Base-by-base conservation (phyloP, 768 basidiomycete genomes). In the Chalciporus piperatus region DNA sequence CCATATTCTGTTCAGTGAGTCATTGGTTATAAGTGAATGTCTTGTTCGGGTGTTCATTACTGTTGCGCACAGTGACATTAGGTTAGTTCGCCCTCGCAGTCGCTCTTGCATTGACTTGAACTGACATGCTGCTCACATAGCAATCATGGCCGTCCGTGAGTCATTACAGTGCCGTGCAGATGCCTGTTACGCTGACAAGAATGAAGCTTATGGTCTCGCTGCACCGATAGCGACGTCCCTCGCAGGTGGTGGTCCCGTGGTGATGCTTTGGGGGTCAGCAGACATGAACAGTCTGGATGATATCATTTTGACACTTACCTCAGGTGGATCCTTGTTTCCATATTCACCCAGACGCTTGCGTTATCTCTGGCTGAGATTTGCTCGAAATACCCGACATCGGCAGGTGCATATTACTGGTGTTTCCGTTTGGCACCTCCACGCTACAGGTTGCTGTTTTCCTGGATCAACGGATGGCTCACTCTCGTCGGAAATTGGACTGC, bases 381-480 rank as follows among this genome's bases (percentile, higher is more conserved):
- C 39, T 79, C 82, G 4, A 78, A 79, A 54, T 83, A 81, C 54
- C 82, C 82, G 0, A 83, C 81, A 2, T 80, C 81, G 0, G 81
- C 81, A 0, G 82, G 82, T 14, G 77, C 82, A 1, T 83, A 82
- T 56, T 84, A 86, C 57, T 87, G 84, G 84, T 78, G 80, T 41
- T 85, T 80, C 57, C 76, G 79, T 42, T 70, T 87, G 9, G 77
- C 81, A 0, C 74, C 82, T 3, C 78, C 82, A 0, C 72, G 69
- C 44, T 75, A 73, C 50, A 72, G 78, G 47, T 66, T 83, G 7
- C 57, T 84, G 9, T 65, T 78, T 3, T 82, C 80, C 14, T 87
- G 84, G 80, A 79, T 86, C 42, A 81, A 82, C 50, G 84, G 85
- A 6, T 87, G 85, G 85, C 67, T 86, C 16, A 82, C 80, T 2